A percentile compares a stretch with the other conserved stretches of the same genome.
These are phyloP conservation scores for Penicillium alfredii DNA, from an alignment of 495 filamentous ascomycete genomes.

Conservation along the genomic window DNA sequence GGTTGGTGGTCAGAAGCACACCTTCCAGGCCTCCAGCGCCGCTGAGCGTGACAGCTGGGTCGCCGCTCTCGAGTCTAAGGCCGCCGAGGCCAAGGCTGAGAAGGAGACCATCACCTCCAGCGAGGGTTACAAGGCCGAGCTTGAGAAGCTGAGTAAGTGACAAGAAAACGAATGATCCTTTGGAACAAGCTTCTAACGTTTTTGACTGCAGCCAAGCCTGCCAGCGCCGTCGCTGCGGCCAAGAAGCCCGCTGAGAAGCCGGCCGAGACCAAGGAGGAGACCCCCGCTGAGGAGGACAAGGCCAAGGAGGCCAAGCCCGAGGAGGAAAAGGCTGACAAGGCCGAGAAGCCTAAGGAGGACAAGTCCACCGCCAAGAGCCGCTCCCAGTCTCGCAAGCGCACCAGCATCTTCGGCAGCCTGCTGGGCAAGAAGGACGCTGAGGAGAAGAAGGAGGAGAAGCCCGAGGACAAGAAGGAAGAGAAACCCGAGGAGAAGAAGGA, in stretches of 20 bases:
- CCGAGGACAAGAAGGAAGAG: conserved; percentile 38
- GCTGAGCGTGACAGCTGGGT: conserved; percentile 91
- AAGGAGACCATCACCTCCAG: conserved; percentile 60
- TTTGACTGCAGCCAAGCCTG: conserved; percentile 38
- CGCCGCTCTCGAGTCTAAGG: conserved; percentile 66
- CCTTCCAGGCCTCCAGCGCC: conserved; percentile 67
- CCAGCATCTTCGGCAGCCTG: conserved; percentile 72
- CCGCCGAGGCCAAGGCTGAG: conserved; percentile 69
- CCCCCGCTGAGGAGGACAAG: conserved; percentile 42
- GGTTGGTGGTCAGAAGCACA: conserved; percentile 79
- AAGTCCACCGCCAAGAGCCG: conserved; percentile 53
- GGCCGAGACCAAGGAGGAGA: conserved; percentile 38
- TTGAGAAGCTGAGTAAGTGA: conserved; percentile 62
- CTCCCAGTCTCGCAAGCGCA: conserved; percentile 82
- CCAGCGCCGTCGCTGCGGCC: conserved; percentile 33
- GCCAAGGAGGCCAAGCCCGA: conserved; percentile 35
- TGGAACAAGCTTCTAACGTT: too few relatives aligned
- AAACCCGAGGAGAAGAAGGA: conserved; percentile 39
- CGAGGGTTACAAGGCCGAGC: conserved; percentile 72
- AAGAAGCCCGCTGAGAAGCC: conserved; percentile 48
- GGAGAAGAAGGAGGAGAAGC: conserved; percentile 53
- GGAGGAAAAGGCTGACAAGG: conserved; percentile 37
- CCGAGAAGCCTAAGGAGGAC: conserved; percentile 40
- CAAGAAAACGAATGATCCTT: too few relatives aligned
- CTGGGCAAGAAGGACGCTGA: conserved; percentile 65